Base-by-base conservation (phyloP, 805 yeast species). In the Tetrapisispora iriomotensis region DNA sequence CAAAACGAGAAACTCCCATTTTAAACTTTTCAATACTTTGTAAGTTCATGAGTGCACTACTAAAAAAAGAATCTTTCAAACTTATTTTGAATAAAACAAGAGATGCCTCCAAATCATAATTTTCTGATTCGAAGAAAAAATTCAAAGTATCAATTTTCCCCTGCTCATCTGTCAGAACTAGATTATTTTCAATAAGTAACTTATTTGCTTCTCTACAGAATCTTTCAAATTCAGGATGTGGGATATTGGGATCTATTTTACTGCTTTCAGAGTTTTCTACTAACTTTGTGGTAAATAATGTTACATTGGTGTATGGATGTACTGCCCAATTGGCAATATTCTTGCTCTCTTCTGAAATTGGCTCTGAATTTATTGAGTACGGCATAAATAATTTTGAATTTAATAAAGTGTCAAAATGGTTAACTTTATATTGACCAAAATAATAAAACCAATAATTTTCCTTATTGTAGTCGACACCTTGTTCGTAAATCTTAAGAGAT, bases 1-100 rank as follows among this genome's bases (percentile, higher is more conserved):
- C 96, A 53, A 71, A 72, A 39, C 72, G 68, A 27, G 66, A 65
- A 9, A 92, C 82, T 2, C 82, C 94, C 12, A 70, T 74, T 53
- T 86, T 94, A 56, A 90, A 90, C 39, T 70, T 60, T 29, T 63
- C 56, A 20, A 80, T 56, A 56, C 92, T 96, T 10, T 72, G 77
- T 0, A 64, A 54, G 0, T 72, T 59, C 43, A 92, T 72, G 0
- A 85, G 77, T 1, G 97, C 96, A 54, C 87, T 96, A 41, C 69
- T 71, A 38, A 92, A 66, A 0, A 68, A 51, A 25, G 72, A 68
- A 36, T 83, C 69, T 0, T 84, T 75, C 27, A 83, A 58, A 4
- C 52, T 56, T 1, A 65, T 43, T 3, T 74, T 75, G 8, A 48
- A 48, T 21, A 60, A 51, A 4, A 55, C 52, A 33, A 75, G 54